A percentile compares a stretch with the other conserved stretches of the same genome.
Conservation (phyloP, 1,139 yeast species). For the Diutina neorugosa region DNA sequence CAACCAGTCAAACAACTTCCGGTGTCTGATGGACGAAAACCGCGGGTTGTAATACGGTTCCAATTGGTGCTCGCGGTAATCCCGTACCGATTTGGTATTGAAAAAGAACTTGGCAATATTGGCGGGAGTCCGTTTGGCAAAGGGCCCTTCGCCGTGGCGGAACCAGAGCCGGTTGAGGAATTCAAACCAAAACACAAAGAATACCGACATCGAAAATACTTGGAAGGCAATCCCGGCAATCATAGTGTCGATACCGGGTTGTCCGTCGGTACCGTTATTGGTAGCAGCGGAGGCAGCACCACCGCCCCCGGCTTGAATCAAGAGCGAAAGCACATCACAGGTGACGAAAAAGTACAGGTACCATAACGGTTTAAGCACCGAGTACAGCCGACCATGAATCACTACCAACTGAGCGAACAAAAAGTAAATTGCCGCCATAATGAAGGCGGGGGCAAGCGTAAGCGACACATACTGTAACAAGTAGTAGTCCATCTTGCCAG, state of each 20-base stretch:
- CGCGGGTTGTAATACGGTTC: slow-evolving; percentile 27
- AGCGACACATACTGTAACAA: slow-evolving; percentile 57
- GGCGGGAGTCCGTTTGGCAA: slow-evolving; percentile 14
- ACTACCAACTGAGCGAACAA: slow-evolving; percentile 63
- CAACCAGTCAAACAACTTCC: slow-evolving; percentile 31
- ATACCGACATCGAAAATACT: slow-evolving; percentile 59
- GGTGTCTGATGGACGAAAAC: slow-evolving; percentile 22
- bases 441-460: slow-evolving; percentile 65
- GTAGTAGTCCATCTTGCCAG: slow-evolving; percentile 32
- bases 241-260: slow-evolving; percentile 61
- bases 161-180: slow-evolving; percentile 38
- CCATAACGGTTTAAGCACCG: slow-evolving; percentile 60
- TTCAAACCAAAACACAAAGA: slow-evolving; percentile 43
- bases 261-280: slow-evolving; percentile 40
- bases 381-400: slow-evolving; percentile 51
- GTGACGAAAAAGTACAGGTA: slow-evolving; percentile 61
- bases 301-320: slow-evolving; percentile 75
- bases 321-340: slow-evolving; percentile 55
- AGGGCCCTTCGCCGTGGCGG: slow-evolving; percentile 13
- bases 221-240: slow-evolving; percentile 76
- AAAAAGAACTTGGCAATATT: slow-evolving; percentile 21
- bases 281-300: slow-evolving; percentile 59
- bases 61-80: slow-evolving; percentile 14
- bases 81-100: slow-evolving; percentile 14
- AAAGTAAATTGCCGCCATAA: slow-evolving; percentile 81